Evolutionary conservation across 129 eudicot genomes (phyloP), one percentile per base, ranked within the genome.

Genomic region (Pseudognaphalium luteoalbum): DNA sequence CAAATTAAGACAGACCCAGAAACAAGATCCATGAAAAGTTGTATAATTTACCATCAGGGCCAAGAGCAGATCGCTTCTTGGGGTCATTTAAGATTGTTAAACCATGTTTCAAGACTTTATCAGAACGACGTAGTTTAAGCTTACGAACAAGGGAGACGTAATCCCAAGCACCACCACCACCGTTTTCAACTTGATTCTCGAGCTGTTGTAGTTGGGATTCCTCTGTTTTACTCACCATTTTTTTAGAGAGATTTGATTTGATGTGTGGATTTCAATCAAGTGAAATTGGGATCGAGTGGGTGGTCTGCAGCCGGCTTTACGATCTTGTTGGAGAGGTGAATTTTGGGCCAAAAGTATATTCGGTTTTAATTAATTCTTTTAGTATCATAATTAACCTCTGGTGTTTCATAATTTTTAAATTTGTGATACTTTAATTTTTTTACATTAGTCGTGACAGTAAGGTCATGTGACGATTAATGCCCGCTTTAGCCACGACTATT

Each of bases 161-260:
- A 59, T 89, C 99, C 99, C 97, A 95, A 35, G 87, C 96, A 25
- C 94, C 97, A 19, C 99, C 96, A 4, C 99, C 99, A 3, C 89
- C 89, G 76, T 91, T 88, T 35, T 95, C 99, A 3, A 87, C 99
- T 77, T 95, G 97, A 44, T 41, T 87, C 81, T 95, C 99, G 65
- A 95, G 81, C 65, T 81, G 86, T 34, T 84, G 85, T 69, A 95
- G 79, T 74, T 86, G 84, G 33, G 79, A 84, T 78, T 84, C 88
- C 83, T 91, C 99, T 29, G 93, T 82, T 87, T 91, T 87, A 41
- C 86, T 91, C 87, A 95, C 97, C 99, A 95, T 95, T 1, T 64
- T 64, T 79, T 33, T 59, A 70, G 9, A 25, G 6, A 60, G 42
- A 32, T 66, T 81, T 70, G 64, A 73, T 15, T 42, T 52, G 64